Percentiles rank a stretch among this genome's conserved stretches.
phyloP scores from a whole-genome alignment of 306 rosid genomes.

The Elaeagnus macrophylla region DNA sequence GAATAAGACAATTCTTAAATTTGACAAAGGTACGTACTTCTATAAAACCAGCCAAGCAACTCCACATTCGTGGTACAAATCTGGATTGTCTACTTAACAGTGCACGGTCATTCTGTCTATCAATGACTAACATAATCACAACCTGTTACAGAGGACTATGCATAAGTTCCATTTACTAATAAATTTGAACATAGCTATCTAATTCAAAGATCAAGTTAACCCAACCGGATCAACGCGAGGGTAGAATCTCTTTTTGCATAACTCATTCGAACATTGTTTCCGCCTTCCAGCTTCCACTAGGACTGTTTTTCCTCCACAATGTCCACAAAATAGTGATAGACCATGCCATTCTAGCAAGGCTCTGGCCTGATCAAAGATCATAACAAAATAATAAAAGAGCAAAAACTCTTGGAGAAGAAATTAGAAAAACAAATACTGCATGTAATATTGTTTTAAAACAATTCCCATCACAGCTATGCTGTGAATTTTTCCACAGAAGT shows the following conservation, averaged over 20 bases:
- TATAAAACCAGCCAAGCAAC: constrained; percentile 80
- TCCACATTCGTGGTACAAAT: constrained; percentile 60
- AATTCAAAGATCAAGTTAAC: constrained; percentile 14
- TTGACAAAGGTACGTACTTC: constrained; percentile 41
- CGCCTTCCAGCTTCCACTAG: constrained; percentile 71
- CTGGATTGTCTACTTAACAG: constrained; percentile 58
- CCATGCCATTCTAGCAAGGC: constrained; percentile 85
- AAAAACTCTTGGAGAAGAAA: background rate
- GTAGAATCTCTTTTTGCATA: constrained; percentile 62
- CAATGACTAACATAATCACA: constrained; percentile 90
- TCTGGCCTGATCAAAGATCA: constrained; percentile 53
- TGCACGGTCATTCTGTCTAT: constrained; percentile 61
- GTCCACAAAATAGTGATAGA: constrained; percentile 70
- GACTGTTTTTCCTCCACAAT: constrained; percentile 70
- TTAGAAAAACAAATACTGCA: too few species aligned
- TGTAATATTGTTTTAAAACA: too few species aligned
- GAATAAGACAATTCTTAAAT: too few species aligned
- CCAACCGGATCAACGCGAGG: constrained; percentile 92
- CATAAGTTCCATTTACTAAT: background rate
- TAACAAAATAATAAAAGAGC: constrained; percentile 7
- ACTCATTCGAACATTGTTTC: constrained; percentile 68
- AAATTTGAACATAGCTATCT: background rate
- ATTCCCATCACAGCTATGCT: too few species aligned
- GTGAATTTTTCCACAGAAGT: too few species aligned
- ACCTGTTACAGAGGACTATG: constrained; percentile 37